Conservation (phyloP, 495 filamentous ascomycete species). For the Chaetomidium leptoderma region DNA sequence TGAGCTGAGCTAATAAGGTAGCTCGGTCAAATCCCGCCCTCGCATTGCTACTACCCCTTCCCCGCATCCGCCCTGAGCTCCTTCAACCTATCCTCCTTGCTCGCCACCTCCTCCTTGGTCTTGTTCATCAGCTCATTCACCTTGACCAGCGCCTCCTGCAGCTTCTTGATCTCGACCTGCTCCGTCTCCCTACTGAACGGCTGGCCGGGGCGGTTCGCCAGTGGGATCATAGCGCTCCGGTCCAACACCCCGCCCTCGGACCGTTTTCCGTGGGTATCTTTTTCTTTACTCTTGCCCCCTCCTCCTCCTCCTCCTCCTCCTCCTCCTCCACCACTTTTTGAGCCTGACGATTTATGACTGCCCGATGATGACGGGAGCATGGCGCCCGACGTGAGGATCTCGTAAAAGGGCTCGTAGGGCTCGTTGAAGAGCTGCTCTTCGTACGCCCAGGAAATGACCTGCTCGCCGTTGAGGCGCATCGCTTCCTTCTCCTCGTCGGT, state of each 20-base stretch:
- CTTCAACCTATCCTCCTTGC: slow-evolving; percentile 51
- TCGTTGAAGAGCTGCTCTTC: slow-evolving; percentile 96
- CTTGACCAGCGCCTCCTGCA: slow-evolving; percentile 65
- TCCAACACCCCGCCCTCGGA: slow-evolving; percentile 50
- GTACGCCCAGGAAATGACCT: slow-evolving; percentile 70
- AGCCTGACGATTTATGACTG: slow-evolving; percentile 23
- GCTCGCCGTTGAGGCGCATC: slow-evolving; percentile 55
- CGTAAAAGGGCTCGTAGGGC: slow-evolving; percentile 84
- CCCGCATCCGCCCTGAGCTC: slow-evolving; percentile 39
- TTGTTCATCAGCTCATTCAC: slow-evolving; percentile 60
- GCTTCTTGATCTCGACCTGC: slow-evolving; percentile 63
- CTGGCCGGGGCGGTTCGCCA: slow-evolving; percentile 56
- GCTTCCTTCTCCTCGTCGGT: slow-evolving; percentile 69
- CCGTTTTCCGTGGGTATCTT: slow-evolving; percentile 17
- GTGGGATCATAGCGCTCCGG: slow-evolving; percentile 68
- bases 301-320: no score
- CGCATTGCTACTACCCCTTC: slow-evolving; percentile 1
- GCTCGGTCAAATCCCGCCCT: background rate
- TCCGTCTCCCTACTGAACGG: slow-evolving; percentile 75
- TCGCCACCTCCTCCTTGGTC: slow-evolving; percentile 59
- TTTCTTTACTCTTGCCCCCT: slow-evolving; percentile 26
- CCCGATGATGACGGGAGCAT: slow-evolving; percentile 30
- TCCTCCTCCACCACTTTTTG: background rate
- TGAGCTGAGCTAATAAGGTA: no score
- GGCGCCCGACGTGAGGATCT: slow-evolving; percentile 66